Evolutionary conservation across 169 alveolate species (phyloP).

Genomic region (Neospora caninum): DNA sequence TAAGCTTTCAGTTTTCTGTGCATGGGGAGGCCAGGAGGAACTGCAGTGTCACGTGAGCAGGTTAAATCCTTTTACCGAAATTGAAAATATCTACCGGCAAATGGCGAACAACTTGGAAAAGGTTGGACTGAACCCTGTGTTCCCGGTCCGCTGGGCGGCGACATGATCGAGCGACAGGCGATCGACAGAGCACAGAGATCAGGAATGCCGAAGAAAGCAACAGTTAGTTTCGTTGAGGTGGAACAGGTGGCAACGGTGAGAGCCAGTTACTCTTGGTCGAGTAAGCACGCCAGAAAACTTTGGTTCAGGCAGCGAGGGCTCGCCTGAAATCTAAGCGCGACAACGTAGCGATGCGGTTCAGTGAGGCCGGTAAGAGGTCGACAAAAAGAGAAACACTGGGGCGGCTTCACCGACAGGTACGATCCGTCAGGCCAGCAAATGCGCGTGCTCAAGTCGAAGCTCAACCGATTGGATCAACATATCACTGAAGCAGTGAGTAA

Average conservation of each 20-base stretch:
- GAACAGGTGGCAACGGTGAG: background rate
- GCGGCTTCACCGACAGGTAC: background rate
- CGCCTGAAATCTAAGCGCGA: background rate
- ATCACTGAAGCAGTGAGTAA: background rate
- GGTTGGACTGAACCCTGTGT: background rate
- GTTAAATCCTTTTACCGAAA: background rate
- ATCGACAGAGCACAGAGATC: background rate
- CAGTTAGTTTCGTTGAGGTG: background rate
- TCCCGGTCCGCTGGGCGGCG: background rate
- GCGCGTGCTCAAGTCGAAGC: background rate
- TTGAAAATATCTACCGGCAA: background rate
- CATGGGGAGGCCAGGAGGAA: background rate
- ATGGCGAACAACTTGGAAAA: background rate
- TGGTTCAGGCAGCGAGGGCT: background rate
- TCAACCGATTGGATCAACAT: background rate
- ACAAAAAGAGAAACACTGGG: background rate
- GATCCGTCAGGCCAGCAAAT: background rate
- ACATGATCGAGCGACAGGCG: background rate
- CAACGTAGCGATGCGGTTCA: background rate
- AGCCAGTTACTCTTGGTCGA: background rate
- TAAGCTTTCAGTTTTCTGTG: background rate
- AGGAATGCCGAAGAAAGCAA: background rate
- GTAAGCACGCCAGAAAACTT: background rate
- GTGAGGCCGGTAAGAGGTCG: background rate
- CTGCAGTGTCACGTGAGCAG: background rate